Evolutionary conservation across 1,139 yeast species (phyloP).

Genomic region (Saccharomyces hybrid): DNA sequence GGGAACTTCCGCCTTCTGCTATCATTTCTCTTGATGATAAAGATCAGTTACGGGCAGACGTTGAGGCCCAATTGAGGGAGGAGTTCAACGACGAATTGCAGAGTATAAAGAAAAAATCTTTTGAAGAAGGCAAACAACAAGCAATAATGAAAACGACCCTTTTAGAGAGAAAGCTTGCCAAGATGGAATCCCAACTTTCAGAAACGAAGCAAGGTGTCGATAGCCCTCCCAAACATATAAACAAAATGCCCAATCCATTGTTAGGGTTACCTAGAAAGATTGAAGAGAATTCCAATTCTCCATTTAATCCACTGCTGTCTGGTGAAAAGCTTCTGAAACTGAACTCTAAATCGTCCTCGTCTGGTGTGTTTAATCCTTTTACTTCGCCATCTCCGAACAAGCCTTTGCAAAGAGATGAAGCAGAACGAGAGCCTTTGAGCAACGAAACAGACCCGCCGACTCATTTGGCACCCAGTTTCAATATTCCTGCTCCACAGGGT

Average conservation of each 20-base stretch:
- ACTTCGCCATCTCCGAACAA: neutral
- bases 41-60: conserved; percentile 2
- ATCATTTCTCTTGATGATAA: conserved; percentile 6
- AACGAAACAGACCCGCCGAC: neutral
- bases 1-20: conserved; percentile 2
- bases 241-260: neutral
- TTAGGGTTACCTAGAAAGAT: neutral
- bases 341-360: neutral
- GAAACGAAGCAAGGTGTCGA: conserved; percentile 1
- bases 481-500: neutral
- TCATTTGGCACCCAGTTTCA: neutral
- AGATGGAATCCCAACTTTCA: conserved; percentile 16
- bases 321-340: neutral
- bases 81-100: conserved; percentile 26
- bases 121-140: conserved; percentile 36
- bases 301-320: neutral
- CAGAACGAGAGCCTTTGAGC: neutral
- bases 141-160: conserved; percentile 30
- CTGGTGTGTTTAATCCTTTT: neutral
- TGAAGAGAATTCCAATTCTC: neutral
- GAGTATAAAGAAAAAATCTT: conserved; percentile 33
- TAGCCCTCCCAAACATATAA: neutral
- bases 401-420: neutral
- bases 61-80: conserved; percentile 15
- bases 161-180: conserved; percentile 23